A percentile compares a stretch with the other conserved stretches of the same genome.
Evolutionary conservation across 2,329 filamentous ascomycete species (phyloP).

Genomic region (Trichoderma brevicompactum): DNA sequence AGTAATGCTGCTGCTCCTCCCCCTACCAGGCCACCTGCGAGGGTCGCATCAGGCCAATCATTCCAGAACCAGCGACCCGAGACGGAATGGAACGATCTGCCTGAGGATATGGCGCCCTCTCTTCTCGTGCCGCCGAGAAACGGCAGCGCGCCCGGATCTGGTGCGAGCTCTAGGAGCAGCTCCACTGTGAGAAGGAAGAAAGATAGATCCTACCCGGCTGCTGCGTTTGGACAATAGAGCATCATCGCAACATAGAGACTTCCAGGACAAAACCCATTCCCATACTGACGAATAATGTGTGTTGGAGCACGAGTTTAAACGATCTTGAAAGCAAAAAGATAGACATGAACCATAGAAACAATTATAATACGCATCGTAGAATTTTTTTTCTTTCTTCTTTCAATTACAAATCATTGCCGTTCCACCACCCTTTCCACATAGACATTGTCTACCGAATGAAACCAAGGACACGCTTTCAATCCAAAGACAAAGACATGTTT

Average conservation of each 20-base stretch:
- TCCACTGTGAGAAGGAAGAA: constrained; percentile 60
- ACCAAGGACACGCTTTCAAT: constrained; percentile 3
- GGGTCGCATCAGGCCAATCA: constrained; percentile 46
- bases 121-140: constrained; percentile 38
- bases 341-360: background rate
- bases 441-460: background rate
- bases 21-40: constrained; percentile 34
- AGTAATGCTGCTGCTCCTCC: constrained; percentile 27
- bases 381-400: background rate
- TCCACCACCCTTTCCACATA: background rate
- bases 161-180: constrained; percentile 60
- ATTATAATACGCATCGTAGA: background rate
- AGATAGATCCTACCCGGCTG: constrained; percentile 64
- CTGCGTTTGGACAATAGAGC: constrained; percentile 58
- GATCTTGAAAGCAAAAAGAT: constrained; percentile 14
- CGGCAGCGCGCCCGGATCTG: constrained; percentile 43
- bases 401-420: background rate
- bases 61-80: constrained; percentile 64
- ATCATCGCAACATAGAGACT: background rate
- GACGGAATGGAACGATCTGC: constrained; percentile 69
- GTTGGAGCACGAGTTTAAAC: background rate
- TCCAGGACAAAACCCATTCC: too few relatives aligned
- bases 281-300: too few relatives aligned
- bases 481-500: constrained; percentile 2
- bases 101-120: constrained; percentile 59